Conservation (phyloP, 2,329 filamentous ascomycete species). For the Ilyonectria robusta region DNA sequence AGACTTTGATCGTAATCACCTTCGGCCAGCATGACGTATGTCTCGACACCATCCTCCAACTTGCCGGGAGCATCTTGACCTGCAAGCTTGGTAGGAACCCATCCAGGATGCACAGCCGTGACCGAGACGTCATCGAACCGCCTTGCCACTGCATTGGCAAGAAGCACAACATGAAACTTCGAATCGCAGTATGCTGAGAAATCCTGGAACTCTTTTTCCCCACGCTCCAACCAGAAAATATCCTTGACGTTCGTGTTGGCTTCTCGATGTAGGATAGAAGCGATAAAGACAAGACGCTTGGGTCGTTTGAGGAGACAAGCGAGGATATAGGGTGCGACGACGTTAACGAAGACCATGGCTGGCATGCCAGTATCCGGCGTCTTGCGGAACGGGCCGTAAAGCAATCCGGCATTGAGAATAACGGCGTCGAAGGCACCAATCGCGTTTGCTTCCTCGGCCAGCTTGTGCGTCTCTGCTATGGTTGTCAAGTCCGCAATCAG, state of each 20-base stretch:
- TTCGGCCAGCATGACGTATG: conserved; percentile 40
- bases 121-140: conserved; percentile 37
- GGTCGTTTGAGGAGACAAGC: conserved; percentile 37
- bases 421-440: conserved; percentile 40
- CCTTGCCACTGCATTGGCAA: conserved; percentile 39
- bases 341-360: conserved; percentile 40
- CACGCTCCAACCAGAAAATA: conserved; percentile 40
- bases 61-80: conserved; percentile 29
- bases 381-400: conserved; percentile 37
- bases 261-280: conserved; percentile 37
- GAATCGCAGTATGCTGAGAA: conserved; percentile 40
- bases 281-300: conserved; percentile 37
- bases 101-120: conserved; percentile 41
- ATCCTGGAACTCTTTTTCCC: conserved; percentile 35
- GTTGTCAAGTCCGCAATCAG: conserved; percentile 40
- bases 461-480: conserved; percentile 36
- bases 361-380: conserved; percentile 36
- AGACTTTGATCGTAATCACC: conserved; percentile 38
- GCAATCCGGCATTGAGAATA: conserved; percentile 38
- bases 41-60: conserved; percentile 41
- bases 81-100: conserved; percentile 41
- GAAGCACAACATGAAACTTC: conserved; percentile 41
- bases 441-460: conserved; percentile 42
- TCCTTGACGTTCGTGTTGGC: conserved; percentile 34
- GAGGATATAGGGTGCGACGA: conserved; percentile 43